Percentiles rank a stretch among this genome's conserved stretches.
phyloP scores from a whole-genome alignment of 2,329 filamentous ascomycete genomes.

The Diplodia intermedia region DNA sequence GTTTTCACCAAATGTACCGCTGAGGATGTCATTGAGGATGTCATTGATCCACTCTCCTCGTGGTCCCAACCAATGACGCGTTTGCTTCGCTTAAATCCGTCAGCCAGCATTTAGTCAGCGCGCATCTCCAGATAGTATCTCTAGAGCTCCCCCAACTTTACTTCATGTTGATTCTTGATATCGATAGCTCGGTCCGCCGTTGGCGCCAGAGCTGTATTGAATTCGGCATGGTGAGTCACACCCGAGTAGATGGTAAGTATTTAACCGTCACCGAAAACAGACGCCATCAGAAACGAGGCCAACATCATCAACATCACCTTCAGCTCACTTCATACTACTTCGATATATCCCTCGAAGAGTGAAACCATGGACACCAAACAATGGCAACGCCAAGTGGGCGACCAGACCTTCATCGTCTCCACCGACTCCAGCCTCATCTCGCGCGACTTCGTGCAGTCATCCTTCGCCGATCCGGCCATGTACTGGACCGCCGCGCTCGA shows the following conservation, averaged over 20 bases:
- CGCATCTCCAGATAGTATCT: not conserved
- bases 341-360: not conserved
- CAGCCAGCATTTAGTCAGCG: not conserved
- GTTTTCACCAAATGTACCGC: not conserved
- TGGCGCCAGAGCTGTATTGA: not conserved
- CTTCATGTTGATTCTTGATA: not conserved
- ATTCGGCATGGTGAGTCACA: not conserved
- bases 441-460: slow-evolving; percentile 42
- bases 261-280: not conserved
- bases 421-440: slow-evolving; percentile 39
- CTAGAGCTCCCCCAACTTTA: not conserved
- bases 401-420: slow-evolving; percentile 41
- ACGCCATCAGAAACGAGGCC: not conserved
- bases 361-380: not conserved
- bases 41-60: not conserved
- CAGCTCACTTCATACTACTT: not conserved
- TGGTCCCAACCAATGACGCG: not conserved
- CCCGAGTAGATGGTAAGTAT: not conserved
- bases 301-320: not conserved
- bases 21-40: not conserved
- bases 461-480: slow-evolving; percentile 41
- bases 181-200: slow-evolving; percentile 14
- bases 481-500: slow-evolving; percentile 44
- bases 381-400: slow-evolving; percentile 20
- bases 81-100: not conserved